Evolutionary conservation across 257 asterid genomes (phyloP), one percentile per base, ranked within the genome.

Genomic region (Solanum tarijense): DNA sequence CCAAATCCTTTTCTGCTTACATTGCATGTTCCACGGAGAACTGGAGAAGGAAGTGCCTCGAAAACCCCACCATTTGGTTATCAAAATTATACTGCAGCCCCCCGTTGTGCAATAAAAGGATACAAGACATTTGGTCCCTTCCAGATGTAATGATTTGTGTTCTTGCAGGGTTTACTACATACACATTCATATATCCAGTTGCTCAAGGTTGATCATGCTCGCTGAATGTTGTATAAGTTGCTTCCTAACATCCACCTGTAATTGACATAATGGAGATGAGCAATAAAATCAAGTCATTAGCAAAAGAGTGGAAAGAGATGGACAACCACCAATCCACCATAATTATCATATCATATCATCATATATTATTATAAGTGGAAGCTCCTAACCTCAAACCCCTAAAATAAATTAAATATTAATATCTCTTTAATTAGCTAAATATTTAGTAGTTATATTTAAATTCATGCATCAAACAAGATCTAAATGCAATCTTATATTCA

Each of bases 201-300:
- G 97, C 83, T 94, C 94, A 18, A 93, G 88, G 90, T 94, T 92
- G 89, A 97, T 85, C 88, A 74, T 87, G 86, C 88, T 93, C 13
- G 95, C 95, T 52, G 94, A 83, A 32, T 91, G 90, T 91, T 89
- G 90, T 88, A 97, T 94, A 78, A 95, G 98, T 88, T 93, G 94
- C 91, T 96, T 97, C 91, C 99, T 92, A 38, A 71, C 75, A 87
- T 97, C 99, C 86, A 97, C 99, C 99, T 97, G 94, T 73, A 32
- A 46, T 78, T 62, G 84, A 16, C 65, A 46, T 72, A 73, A 48
- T 31, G 46, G 87, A 48, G 84, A 69, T 85, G 48, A 58, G 83
- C 29, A 41, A 68, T 32, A 46, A 66, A 62, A 43, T 21, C 83
- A 34, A 25, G 25, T 36, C 78, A 52, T 39, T 79, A 34, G 41